Conservation (phyloP, 106 monocot species). For the Dendrobium huoshanense region DNA sequence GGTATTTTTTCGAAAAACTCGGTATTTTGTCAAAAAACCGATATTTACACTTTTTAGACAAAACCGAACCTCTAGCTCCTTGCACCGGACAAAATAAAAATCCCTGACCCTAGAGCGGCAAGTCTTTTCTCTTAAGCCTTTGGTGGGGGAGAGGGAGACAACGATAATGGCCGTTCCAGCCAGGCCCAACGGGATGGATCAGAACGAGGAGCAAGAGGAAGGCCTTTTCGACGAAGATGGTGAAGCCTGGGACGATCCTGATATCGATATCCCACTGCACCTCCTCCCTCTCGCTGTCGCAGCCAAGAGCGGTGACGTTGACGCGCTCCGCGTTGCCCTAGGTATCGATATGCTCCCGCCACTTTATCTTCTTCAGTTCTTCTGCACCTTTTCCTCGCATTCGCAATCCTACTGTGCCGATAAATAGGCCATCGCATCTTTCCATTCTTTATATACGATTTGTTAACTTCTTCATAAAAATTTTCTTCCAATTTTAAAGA, state of each 20-base stretch:
- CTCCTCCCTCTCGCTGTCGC: constrained; percentile 27
- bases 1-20: too few species aligned
- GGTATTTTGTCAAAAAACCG: too few species aligned
- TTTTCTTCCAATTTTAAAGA: not conserved
- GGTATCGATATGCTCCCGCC: constrained; percentile 8
- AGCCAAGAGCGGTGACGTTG: constrained; percentile 28
- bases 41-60: too few species aligned
- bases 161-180: constrained; percentile 28
- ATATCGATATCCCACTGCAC: constrained; percentile 18
- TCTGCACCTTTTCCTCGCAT: not conserved
- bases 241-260: constrained; percentile 8
- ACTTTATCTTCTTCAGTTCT: not conserved
- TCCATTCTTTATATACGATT: not conserved
- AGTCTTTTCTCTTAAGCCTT: too few species aligned
- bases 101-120: too few species aligned
- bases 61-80: too few species aligned
- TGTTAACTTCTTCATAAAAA: not conserved
- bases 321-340: constrained; percentile 32
- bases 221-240: constrained; percentile 14
- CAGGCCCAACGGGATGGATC: constrained; percentile 20
- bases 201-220: constrained; percentile 12
- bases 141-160: not conserved
- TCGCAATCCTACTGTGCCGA: not conserved
- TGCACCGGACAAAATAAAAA: too few species aligned
- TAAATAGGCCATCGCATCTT: not conserved